Evolutionary conservation across 257 asterid genomes (phyloP).

Genomic region (Lithospermum erythrorhizon): DNA sequence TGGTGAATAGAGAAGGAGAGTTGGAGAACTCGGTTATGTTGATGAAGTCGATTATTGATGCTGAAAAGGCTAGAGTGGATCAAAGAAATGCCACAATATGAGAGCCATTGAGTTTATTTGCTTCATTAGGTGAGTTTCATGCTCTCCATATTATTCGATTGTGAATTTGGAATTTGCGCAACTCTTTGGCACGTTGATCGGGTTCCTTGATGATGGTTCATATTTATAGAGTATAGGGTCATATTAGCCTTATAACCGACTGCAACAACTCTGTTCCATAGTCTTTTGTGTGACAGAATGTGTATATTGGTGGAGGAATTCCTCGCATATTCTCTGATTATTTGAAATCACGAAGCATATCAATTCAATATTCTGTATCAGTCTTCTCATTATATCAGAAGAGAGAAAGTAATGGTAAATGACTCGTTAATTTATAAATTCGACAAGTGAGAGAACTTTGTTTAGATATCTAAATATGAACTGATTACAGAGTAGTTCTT

Average conservation of each 20-base stretch:
- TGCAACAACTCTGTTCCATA: too few relatives aligned
- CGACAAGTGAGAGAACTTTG: too few relatives aligned
- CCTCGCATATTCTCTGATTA: background rate
- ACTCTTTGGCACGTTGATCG: background rate
- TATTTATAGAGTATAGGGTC: background rate
- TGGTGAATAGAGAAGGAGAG: slow-evolving; percentile 82
- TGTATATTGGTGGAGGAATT: background rate
- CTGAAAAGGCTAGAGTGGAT: slow-evolving; percentile 84
- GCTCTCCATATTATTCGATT: too few relatives aligned
- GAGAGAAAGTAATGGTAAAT: too few relatives aligned
- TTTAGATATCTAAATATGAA: too few relatives aligned
- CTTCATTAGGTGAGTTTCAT: background rate
- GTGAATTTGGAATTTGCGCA: background rate
- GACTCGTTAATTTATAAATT: too few relatives aligned
- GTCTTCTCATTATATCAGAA: background rate
- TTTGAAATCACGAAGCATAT: background rate
- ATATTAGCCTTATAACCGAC: background rate
- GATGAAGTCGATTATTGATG: slow-evolving; percentile 78
- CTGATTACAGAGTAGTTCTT: too few relatives aligned
- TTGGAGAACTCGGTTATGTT: slow-evolving; percentile 60
- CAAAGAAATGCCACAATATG: slow-evolving; percentile 50
- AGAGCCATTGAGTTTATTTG: background rate
- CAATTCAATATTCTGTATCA: background rate
- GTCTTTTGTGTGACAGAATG: background rate
- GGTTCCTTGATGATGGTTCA: background rate